Evolutionary conservation across 768 basidiomycete genomes (phyloP), one percentile per base, ranked within the genome.

Genomic region (Ramaria sp.): DNA sequence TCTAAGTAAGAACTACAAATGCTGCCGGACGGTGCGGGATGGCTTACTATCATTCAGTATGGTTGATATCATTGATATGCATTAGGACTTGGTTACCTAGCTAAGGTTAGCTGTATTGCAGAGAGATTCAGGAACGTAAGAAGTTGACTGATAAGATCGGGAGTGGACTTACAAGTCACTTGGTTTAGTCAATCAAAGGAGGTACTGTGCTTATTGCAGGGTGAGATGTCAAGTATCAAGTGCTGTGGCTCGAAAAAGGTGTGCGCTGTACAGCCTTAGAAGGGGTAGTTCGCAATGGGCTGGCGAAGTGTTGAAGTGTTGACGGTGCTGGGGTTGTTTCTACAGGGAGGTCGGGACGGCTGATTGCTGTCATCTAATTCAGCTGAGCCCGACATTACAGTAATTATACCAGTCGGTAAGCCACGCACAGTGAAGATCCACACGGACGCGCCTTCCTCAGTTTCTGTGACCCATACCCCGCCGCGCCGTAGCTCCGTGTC

Each of bases 391-490:
- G 11, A 31, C 27, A 37, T 4, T 2, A 13, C 34, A n/a, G n/a
- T 34, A 5, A 37, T 37, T 5, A 13, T 7, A 52, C 10, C 2
- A 24, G 7, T n/a, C 0, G 5, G 39, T 33, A 48, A 19, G 4
- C n/a, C n/a, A n/a, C n/a, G n/a, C n/a, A 75, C 75, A 10, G 73
- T 67, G 66, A 83, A 81, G 71, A 84, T 84, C 84, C 84, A 86
- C 24, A 83, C 20, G 7, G 45, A 48, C 31, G 88, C 80, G 10
- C 83, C 86, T 39, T 69, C 72, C 22, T 73, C 67, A 1, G 86
- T 83, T 66, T 89, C 86, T 0, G 87, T 86, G 19, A 87, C 81
- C 60, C 78, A 91, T 12, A 87, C 77, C 13, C 90, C 90, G 30
- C 90, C 12, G 75, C 72, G 15, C 88, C 88, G 59, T 83, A 90